These are phyloP conservation scores for Trichoderma lentiforme DNA, from an alignment of 2,329 filamentous ascomycete species.

Conservation along the genomic window DNA sequence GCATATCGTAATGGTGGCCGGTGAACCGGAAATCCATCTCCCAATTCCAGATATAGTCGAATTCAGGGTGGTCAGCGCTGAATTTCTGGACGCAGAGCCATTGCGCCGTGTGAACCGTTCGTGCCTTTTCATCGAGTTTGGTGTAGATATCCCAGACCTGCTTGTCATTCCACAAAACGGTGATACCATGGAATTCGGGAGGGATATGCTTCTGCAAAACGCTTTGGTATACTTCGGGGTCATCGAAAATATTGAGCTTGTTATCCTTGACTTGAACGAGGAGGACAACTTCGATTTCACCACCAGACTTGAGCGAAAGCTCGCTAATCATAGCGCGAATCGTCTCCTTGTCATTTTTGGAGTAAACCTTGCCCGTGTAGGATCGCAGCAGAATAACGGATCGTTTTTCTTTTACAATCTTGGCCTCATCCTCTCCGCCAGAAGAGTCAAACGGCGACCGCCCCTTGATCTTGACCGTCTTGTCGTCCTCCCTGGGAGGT, in stretches of 20 bases:
- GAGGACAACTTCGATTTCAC: slow-evolving; percentile 76
- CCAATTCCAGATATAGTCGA: slow-evolving; percentile 84
- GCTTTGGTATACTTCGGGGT: slow-evolving; percentile 55
- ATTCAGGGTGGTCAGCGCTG: slow-evolving; percentile 71
- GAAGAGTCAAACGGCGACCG: slow-evolving; percentile 13
- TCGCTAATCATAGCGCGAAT: slow-evolving; percentile 78
- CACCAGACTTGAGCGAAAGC: slow-evolving; percentile 69
- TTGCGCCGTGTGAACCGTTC: slow-evolving; percentile 58
- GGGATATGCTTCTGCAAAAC: slow-evolving; percentile 63
- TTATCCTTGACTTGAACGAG: slow-evolving; percentile 74
- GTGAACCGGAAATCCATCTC: slow-evolving; percentile 78
- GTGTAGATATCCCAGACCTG: slow-evolving; percentile 77
- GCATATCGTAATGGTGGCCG: slow-evolving; percentile 77
- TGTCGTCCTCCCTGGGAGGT: neutral
- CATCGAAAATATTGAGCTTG: slow-evolving; percentile 55
- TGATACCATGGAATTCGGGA: slow-evolving; percentile 65
- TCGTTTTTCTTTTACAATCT: slow-evolving; percentile 44
- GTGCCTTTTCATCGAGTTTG: slow-evolving; percentile 57
- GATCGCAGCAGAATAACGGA: slow-evolving; percentile 75
- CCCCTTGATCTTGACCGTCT: slow-evolving; percentile 19
- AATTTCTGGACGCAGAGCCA: slow-evolving; percentile 76
- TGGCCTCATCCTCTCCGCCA: slow-evolving; percentile 4
- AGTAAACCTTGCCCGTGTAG: slow-evolving; percentile 72
- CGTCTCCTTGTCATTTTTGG: slow-evolving; percentile 73
- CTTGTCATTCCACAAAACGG: slow-evolving; percentile 69